A percentile compares a stretch with the other conserved stretches of the same genome.
Evolutionary conservation across 2,329 filamentous ascomycete genomes (phyloP).

Genomic region (Epichloe coenophiala): DNA sequence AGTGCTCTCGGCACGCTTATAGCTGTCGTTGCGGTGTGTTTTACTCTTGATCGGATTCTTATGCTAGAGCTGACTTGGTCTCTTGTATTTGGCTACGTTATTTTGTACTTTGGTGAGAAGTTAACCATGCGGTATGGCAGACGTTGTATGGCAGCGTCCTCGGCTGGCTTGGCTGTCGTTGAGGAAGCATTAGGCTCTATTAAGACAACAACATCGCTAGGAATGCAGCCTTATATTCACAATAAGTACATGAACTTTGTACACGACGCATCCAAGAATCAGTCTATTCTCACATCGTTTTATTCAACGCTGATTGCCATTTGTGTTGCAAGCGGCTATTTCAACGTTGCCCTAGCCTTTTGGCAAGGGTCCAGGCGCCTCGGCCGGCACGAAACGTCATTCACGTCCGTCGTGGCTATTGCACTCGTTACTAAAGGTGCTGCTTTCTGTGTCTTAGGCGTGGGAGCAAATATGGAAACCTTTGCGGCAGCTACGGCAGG

Average conservation of each 20-base stretch:
- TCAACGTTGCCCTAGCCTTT: slow-evolving; percentile 24
- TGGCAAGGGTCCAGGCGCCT: slow-evolving; percentile 26
- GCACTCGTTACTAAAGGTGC: slow-evolving; percentile 3
- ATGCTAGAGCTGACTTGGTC: not conserved
- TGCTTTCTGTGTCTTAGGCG: slow-evolving; percentile 4
- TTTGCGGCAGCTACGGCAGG: slow-evolving; percentile 21
- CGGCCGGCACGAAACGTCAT: slow-evolving; percentile 18
- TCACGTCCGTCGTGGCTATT: slow-evolving; percentile 18
- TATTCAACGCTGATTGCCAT: not conserved
- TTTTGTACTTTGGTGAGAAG: not conserved
- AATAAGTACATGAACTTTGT: not conserved
- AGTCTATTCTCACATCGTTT: not conserved
- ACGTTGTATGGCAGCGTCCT: not conserved
- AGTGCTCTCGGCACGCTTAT: not conserved
- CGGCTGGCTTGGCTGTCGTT: accelerated
- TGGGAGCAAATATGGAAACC: slow-evolving; percentile 11
- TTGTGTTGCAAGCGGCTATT: slow-evolving; percentile 20
- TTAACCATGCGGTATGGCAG: not conserved
- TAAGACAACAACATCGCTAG: not conserved
- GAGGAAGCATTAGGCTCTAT: not conserved
- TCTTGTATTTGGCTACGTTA: not conserved
- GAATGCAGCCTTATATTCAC: not conserved
- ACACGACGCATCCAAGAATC: not conserved
- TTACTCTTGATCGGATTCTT: not conserved
- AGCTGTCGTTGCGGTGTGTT: not conserved